These are phyloP conservation scores for Lipomyces sp. DNA, from an alignment of 805 yeast species.

Conservation along the genomic window DNA sequence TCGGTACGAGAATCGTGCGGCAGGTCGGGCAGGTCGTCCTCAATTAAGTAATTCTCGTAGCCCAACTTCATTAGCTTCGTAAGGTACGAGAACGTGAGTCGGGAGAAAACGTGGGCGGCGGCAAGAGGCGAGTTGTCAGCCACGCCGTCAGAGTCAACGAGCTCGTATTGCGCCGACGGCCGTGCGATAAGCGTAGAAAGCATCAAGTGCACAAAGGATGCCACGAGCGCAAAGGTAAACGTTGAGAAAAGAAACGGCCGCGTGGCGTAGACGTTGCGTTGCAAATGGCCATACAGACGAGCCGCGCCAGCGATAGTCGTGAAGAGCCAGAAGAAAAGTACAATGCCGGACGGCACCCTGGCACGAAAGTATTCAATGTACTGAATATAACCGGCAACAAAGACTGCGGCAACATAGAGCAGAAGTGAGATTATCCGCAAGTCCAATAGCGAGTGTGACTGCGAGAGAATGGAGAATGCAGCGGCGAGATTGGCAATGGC, in stretches of 20 bases:
- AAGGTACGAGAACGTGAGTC: constrained; percentile 87
- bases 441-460: constrained; percentile 34
- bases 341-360: constrained; percentile 59
- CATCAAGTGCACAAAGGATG: neutral
- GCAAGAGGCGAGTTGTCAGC: constrained; percentile 40
- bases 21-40: constrained; percentile 70
- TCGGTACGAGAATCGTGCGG: constrained; percentile 51
- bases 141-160: constrained; percentile 38
- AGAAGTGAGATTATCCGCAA: constrained; percentile 40
- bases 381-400: constrained; percentile 48
- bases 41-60: constrained; percentile 50
- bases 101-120: constrained; percentile 65
- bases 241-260: constrained; percentile 3
- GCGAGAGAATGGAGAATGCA: constrained; percentile 16
- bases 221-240: neutral
- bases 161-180: constrained; percentile 37
- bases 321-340: constrained; percentile 73
- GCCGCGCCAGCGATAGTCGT: constrained; percentile 34
- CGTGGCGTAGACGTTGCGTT: constrained; percentile 9
- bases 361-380: constrained; percentile 68
- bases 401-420: constrained; percentile 43
- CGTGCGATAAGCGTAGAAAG: constrained; percentile 35
- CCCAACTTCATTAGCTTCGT: constrained; percentile 75
- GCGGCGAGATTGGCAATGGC: constrained; percentile 13
- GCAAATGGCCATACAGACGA: constrained; percentile 20